Evolutionary conservation across 2,329 filamentous ascomycete genomes (phyloP).

Genomic region (Juglanconis oblonga): DNA sequence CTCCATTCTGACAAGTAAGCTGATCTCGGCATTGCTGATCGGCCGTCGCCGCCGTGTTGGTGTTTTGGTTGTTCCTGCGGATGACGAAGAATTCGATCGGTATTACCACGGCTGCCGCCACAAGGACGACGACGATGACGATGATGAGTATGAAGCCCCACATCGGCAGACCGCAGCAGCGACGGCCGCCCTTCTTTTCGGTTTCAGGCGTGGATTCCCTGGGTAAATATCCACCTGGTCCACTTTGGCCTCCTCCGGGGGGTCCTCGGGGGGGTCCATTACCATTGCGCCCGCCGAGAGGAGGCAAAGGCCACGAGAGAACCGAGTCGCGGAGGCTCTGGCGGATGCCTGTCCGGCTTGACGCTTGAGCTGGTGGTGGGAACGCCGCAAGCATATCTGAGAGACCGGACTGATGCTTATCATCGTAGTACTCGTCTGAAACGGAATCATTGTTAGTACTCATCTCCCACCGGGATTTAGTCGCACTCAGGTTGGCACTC

Average conservation of each 20-base stretch:
- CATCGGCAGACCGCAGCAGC: conserved; percentile 79
- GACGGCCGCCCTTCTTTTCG: conserved; percentile 46
- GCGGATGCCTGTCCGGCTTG: conserved; percentile 36
- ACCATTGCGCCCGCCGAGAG: conserved; percentile 26
- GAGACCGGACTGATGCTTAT: conserved; percentile 50
- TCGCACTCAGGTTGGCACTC: conserved; percentile 18
- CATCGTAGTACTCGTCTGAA: conserved; percentile 30
- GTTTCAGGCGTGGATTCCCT: conserved; percentile 15
- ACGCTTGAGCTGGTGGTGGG: conserved; percentile 57
- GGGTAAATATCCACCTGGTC: background rate
- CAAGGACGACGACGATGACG: conserved; percentile 65
- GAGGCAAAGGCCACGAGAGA: conserved; percentile 49
- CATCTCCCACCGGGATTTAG: background rate
- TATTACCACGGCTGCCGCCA: conserved; percentile 79
- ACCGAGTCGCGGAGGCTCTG: conserved; percentile 47
- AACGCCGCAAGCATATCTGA: conserved; percentile 67
- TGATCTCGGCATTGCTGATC: conserved; percentile 54
- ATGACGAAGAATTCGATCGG: conserved; percentile 67
- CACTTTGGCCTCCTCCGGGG: conserved; percentile 10
- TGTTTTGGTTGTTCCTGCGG: conserved; percentile 37
- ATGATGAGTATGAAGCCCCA: conserved; percentile 70
- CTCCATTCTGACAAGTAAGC: conserved; percentile 74
- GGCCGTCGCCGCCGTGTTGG: conserved; percentile 16
- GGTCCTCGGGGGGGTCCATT: conserved; percentile 2
- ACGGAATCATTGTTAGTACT: conserved; percentile 21